phyloP scores from a whole-genome alignment of 1,139 yeast genomes.

The Hyphopichia khmerensis region DNA sequence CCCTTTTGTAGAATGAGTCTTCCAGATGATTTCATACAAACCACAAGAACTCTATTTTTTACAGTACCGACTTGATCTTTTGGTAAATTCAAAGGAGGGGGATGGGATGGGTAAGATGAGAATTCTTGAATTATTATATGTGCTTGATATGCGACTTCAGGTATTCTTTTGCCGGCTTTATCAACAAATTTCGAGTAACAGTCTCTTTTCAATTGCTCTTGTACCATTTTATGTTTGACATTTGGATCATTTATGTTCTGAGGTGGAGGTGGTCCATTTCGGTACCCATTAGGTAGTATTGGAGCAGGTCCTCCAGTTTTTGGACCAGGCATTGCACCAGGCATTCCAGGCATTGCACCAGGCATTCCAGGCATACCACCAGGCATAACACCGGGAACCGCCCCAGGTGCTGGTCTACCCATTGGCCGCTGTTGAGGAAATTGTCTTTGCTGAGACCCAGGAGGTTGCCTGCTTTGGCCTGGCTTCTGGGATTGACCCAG shows the following conservation, averaged over 20 bases:
- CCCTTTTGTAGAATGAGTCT: constrained; percentile 82
- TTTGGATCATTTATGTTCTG: constrained; percentile 5
- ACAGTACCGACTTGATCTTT: constrained; percentile 33
- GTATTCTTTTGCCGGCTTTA: constrained; percentile 26
- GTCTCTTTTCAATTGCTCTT: constrained; percentile 40
- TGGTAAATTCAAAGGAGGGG: constrained; percentile 37
- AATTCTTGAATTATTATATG: constrained; percentile 41
- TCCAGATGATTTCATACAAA: constrained; percentile 50
- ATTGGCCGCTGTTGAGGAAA: not conserved
- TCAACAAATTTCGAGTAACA: constrained; percentile 39
- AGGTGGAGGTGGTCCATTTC: not conserved
- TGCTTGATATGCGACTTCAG: constrained; percentile 37
- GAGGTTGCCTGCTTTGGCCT: constrained; percentile 2
- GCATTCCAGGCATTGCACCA: not conserved
- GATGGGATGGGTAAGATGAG: constrained; percentile 36
- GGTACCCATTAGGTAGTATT: not conserved
- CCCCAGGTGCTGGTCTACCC: not conserved
- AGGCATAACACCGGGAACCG: not conserved
- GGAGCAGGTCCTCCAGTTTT: not conserved
- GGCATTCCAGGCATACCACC: constrained; percentile 1
- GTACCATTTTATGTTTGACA: constrained; percentile 15
- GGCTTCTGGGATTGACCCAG: constrained; percentile 3
- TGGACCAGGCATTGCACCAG: not conserved
- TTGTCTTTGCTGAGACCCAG: not conserved
- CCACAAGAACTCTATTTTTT: constrained; percentile 40